Base-by-base conservation (phyloP, 2,329 filamentous ascomycete genomes). In the Trichothecium sympodiale region DNA sequence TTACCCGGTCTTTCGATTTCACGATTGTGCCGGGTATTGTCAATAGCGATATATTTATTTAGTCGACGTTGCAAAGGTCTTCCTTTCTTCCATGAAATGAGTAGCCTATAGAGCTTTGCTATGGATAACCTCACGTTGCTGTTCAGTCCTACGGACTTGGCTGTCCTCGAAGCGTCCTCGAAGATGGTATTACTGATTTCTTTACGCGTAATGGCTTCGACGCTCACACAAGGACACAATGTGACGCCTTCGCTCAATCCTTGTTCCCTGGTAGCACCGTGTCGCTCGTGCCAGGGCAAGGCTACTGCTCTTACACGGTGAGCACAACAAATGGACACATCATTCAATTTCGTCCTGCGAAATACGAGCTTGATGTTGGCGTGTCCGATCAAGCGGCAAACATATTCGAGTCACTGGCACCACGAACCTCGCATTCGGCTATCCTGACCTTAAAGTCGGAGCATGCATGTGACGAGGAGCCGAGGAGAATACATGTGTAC, bases 281-380 rank as follows among this genome's bases (percentile, higher is more conserved):
- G 17, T 41, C 44, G 4, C 53, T 60, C 3, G 53, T 54, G 7
- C 44, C 54, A 6, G 54, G 54, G 5, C 69, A 72, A 42, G 69
- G 68, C 14, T 69, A 66, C 41, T 74, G 69, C 42, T 72, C 68
- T 3, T 63, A 70, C 43, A 72, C 69, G 0, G 41, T 71, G 6
- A 49, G 55, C 17, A 50, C 66, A 13, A 57, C 57, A 8, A 41
- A 51, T 4, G 46, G 56, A n/a, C 45, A 41, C 10, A 48, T 69
- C 32, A 42, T 72, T 4, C 69, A 74, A 46, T 70, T 73, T 40
- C 61, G 69, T 3, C 66, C 67, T 6, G 31, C 43, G 1, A 50
- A 46, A 3, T 63, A 69, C 44, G 52, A 45, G 26, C 50, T 73
- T 8, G 55, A 71, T 37, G 46, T 61, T 14, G 36, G 36, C 1